Evolutionary conservation across 1,284 basidiomycete species (phyloP).

Genomic region (Apiotrichum sp.): DNA sequence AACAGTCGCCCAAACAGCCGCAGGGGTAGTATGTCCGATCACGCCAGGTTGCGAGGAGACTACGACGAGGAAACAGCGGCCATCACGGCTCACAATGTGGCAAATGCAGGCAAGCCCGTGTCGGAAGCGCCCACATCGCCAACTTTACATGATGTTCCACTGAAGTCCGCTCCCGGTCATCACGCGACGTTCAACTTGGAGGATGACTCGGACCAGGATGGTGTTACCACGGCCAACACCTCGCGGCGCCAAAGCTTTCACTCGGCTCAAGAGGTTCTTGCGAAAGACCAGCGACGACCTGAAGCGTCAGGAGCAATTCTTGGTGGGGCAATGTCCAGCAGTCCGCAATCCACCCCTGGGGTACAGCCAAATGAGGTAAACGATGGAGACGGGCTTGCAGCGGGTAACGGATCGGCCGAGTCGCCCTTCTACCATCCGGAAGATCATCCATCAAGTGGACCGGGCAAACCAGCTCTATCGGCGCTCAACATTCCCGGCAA

Average conservation of each 20-base stretch:
- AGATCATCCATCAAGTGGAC: background rate
- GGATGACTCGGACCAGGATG: slow-evolving; percentile 8
- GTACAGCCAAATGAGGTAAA: too few relatives aligned
- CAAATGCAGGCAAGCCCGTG: slow-evolving; percentile 4
- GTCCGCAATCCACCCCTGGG: too few relatives aligned
- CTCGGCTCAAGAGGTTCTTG: slow-evolving; percentile 6
- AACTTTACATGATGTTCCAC: slow-evolving; percentile 19
- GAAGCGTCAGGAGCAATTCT: background rate
- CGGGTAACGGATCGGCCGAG: background rate
- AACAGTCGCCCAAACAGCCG: slow-evolving; percentile 10
- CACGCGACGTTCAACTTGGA: slow-evolving; percentile 5
- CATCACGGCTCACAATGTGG: slow-evolving; percentile 23
- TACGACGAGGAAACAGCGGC: slow-evolving; percentile 26
- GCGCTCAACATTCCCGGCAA: background rate
- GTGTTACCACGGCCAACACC: slow-evolving; percentile 7
- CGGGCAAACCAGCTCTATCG: background rate
- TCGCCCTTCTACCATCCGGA: background rate
- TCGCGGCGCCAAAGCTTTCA: slow-evolving; percentile 18
- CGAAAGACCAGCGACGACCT: background rate
- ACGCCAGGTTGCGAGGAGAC: slow-evolving; percentile 2
- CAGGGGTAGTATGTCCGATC: slow-evolving; percentile 7
- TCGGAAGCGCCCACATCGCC: slow-evolving; percentile 39
- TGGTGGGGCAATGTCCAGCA: background rate
- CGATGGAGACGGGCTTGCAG: too few relatives aligned
- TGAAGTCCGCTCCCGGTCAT: background rate